A percentile compares a stretch with the other conserved stretches of the same genome.
Conservation (phyloP, 106 monocot species). For the Posidonia australis region DNA sequence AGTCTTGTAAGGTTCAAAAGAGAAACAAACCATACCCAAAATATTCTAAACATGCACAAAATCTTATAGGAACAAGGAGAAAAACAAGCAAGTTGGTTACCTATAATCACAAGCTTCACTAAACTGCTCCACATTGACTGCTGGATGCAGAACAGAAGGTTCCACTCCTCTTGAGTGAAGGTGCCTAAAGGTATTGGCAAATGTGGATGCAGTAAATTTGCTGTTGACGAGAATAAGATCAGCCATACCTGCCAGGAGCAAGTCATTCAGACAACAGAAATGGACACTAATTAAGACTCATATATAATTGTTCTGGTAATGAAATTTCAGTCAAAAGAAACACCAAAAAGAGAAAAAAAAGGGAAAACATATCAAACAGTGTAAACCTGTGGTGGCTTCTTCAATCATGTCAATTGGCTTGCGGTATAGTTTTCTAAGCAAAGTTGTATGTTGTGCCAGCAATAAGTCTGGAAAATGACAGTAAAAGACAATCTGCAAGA, state of each 20-base stretch:
- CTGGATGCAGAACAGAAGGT: conserved; percentile 77
- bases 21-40: neutral
- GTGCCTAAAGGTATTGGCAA: conserved; percentile 58
- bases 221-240: conserved; percentile 92
- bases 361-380: conserved; percentile 7
- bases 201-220: conserved; percentile 76
- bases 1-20: neutral
- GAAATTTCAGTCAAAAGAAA: neutral
- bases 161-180: conserved; percentile 54
- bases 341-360: neutral
- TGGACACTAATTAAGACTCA: neutral
- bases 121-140: conserved; percentile 80
- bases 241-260: conserved; percentile 55
- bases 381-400: conserved; percentile 78
- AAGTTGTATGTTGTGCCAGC: conserved; percentile 78
- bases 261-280: neutral
- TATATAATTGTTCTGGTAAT: neutral
- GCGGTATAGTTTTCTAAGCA: conserved; percentile 60
- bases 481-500: conserved; percentile 68
- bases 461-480: conserved; percentile 98
- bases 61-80: neutral
- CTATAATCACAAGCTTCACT: conserved; percentile 53
- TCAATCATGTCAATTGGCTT: conserved; percentile 90
- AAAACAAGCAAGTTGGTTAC: conserved; percentile 47
- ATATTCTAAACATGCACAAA: neutral